These are phyloP conservation scores for Eucalyptus polybractea DNA, from an alignment of 345 rosid species.

Conservation along the genomic window DNA sequence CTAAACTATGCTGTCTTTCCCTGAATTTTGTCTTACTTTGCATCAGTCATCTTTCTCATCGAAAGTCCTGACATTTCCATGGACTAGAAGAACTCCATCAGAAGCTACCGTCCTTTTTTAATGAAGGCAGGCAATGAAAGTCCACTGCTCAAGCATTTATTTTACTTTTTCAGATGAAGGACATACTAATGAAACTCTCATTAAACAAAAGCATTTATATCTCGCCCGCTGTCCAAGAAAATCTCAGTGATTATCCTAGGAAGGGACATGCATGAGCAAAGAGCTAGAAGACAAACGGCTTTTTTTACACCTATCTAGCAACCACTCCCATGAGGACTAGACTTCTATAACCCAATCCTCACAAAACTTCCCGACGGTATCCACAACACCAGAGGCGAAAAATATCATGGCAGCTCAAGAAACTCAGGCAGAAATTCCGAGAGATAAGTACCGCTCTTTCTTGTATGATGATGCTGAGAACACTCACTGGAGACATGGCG, in stretches of 20 bases:
- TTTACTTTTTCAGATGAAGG: not conserved
- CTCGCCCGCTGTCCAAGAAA: not conserved
- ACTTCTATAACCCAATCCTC: not conserved
- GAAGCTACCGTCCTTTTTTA: not conserved
- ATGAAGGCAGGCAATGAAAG: not conserved
- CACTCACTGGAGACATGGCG: slow-evolving; percentile 54
- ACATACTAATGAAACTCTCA: not conserved
- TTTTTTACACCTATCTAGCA: not conserved
- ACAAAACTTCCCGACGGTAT: not conserved
- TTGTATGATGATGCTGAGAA: slow-evolving; percentile 23
- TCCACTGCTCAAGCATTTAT: not conserved
- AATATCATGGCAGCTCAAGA: slow-evolving; percentile 6
- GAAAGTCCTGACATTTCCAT: not conserved
- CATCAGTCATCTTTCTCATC: not conserved
- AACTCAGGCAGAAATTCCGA: not conserved
- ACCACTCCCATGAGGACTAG: not conserved
- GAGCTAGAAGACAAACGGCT: not conserved
- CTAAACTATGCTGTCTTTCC: not conserved
- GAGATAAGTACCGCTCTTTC: slow-evolving; percentile 59
- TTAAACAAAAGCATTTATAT: not conserved
- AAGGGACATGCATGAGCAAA: not conserved
- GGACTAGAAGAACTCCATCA: not conserved
- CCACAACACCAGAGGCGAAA: not conserved
- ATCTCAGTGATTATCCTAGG: not conserved
- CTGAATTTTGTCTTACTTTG: not conserved